Evolutionary conservation across 805 yeast genomes (phyloP).

Genomic region (Kodamaea nitidulidarum): DNA sequence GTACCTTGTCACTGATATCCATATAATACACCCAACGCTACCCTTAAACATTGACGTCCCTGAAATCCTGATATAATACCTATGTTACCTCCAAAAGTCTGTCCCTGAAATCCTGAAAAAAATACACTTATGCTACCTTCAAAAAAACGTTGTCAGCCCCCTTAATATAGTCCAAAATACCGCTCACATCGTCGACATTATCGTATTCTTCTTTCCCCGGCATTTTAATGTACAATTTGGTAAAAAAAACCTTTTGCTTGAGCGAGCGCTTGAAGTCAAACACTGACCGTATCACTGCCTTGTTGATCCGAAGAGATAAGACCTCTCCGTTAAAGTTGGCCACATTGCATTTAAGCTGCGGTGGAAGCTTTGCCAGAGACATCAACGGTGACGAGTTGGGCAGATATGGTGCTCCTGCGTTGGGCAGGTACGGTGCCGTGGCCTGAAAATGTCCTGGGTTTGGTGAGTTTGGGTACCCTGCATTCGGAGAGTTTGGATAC

Average conservation of each 20-base stretch:
- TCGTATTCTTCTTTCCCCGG: conserved; percentile 21
- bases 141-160: conserved; percentile 20
- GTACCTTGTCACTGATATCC: too few species aligned
- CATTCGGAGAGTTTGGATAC: too few species aligned
- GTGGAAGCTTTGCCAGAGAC: conserved; percentile 1
- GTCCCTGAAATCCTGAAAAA: too few species aligned
- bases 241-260: conserved; percentile 22
- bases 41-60: too few species aligned
- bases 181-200: conserved; percentile 23
- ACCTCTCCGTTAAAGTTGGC: conserved; percentile 24
- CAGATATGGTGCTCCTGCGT: neutral
- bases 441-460: too few species aligned
- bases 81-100: too few species aligned
- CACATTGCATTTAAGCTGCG: conserved; percentile 26
- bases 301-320: conserved; percentile 23
- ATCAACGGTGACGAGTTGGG: conserved; percentile 9
- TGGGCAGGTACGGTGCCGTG: conserved; percentile 3
- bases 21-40: too few species aligned
- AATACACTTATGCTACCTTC: conserved; percentile 13
- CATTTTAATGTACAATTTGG: conserved; percentile 23
- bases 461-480: too few species aligned
- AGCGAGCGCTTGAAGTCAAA: conserved; percentile 25
- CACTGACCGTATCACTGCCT: conserved; percentile 18
- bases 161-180: conserved; percentile 17
- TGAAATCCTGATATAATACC: too few species aligned